Percentiles rank a stretch among this genome's conserved stretches.
Evolutionary conservation across 495 filamentous ascomycete genomes (phyloP).

Genomic region (Cercophora samala): DNA sequence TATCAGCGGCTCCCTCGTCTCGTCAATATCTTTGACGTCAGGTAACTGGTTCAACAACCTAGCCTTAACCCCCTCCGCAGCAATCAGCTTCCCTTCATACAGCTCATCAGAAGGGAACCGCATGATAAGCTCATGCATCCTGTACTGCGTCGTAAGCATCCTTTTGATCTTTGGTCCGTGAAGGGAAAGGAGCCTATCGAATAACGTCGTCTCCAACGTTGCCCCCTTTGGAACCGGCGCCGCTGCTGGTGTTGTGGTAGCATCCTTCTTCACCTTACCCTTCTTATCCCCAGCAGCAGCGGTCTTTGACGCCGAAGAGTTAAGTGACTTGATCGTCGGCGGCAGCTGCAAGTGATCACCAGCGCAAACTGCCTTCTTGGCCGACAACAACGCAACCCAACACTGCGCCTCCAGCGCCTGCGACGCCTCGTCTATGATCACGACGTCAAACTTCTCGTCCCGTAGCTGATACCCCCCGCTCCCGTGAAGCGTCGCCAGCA

Average conservation of each 20-base stretch:
- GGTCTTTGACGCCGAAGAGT: slow-evolving; percentile 51
- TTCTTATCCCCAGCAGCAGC: slow-evolving; percentile 16
- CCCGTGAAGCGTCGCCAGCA: slow-evolving; percentile 89
- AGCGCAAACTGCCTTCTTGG: slow-evolving; percentile 82
- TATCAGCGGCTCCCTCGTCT: slow-evolving; percentile 81
- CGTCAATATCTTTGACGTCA: slow-evolving; percentile 72
- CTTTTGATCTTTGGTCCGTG: slow-evolving; percentile 83
- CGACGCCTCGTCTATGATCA: slow-evolving; percentile 92
- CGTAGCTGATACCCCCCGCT: slow-evolving; percentile 82
- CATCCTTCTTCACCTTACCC: slow-evolving; percentile 28
- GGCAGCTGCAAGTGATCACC: slow-evolving; percentile 94
- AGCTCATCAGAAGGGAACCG: slow-evolving; percentile 84
- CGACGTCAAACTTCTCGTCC: slow-evolving; percentile 82
- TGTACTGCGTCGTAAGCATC: slow-evolving; percentile 97
- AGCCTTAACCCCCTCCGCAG: slow-evolving; percentile 69
- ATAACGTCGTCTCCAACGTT: slow-evolving; percentile 81
- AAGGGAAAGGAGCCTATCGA: slow-evolving; percentile 78
- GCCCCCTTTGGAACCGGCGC: slow-evolving; percentile 36
- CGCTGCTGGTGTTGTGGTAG: slow-evolving; percentile 16
- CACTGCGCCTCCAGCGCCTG: slow-evolving; percentile 96
- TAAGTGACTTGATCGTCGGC: slow-evolving; percentile 84
- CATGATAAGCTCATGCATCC: slow-evolving; percentile 97
- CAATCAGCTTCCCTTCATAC: slow-evolving; percentile 76
- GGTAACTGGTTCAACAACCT: slow-evolving; percentile 75
- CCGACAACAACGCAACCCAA: slow-evolving; percentile 85